These are phyloP conservation scores for Amaranthus cruentus DNA, from an alignment of 148 eudicot species.

Conservation along the genomic window DNA sequence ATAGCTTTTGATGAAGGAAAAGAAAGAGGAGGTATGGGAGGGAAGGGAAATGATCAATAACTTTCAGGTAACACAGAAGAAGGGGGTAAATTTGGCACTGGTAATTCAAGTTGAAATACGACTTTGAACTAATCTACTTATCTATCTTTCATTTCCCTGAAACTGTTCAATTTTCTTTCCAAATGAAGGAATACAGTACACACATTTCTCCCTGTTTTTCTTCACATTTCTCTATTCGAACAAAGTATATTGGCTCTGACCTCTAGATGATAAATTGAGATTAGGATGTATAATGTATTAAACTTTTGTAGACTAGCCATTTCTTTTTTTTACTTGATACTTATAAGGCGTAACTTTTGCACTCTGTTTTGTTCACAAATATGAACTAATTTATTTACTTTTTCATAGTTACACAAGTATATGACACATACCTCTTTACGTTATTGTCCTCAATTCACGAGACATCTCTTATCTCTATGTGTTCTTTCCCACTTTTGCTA, in stretches of 20 bases:
- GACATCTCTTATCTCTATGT: not conserved
- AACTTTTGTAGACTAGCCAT: not conserved
- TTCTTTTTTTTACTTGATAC: not conserved
- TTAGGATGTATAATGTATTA: not conserved
- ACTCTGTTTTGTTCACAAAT: not conserved
- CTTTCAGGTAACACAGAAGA: too few relatives aligned
- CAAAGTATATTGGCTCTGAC: not conserved
- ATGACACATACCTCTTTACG: not conserved
- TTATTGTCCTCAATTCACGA: not conserved
- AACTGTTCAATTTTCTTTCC: too few relatives aligned
- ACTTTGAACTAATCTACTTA: too few relatives aligned
- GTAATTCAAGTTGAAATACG: too few relatives aligned
- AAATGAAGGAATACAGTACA: too few relatives aligned
- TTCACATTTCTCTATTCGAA: too few relatives aligned
- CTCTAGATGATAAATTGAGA: not conserved
- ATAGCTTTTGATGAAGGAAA: too few relatives aligned
- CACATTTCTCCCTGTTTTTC: too few relatives aligned
- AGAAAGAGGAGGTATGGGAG: too few relatives aligned
- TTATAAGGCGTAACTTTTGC: not conserved
- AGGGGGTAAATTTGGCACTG: too few relatives aligned
- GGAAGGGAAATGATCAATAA: too few relatives aligned
- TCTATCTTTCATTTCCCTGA: too few relatives aligned
- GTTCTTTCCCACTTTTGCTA: not conserved
- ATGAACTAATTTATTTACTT: not conserved
- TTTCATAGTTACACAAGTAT: slow-evolving; percentile 1